Conservation (phyloP, 305 asterid species). For the Ajuga reptans region DNA sequence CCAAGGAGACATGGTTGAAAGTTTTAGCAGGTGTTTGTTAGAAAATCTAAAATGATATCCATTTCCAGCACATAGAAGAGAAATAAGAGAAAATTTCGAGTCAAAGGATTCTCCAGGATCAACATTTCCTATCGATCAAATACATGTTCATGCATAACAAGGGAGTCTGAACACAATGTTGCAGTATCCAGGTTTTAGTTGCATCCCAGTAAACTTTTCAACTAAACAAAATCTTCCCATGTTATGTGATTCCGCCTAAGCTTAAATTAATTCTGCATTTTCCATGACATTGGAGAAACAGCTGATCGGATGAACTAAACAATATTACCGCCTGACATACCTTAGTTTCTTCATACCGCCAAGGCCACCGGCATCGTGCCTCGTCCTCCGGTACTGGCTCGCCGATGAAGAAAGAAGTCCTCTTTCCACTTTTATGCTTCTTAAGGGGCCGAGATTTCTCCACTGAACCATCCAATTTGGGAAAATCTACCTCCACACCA, state of each 20-base stretch:
- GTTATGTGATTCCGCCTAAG: not conserved
- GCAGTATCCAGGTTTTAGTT: too few relatives aligned
- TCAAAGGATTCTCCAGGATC: too few relatives aligned
- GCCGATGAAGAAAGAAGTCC: constrained; percentile 31
- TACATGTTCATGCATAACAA: too few relatives aligned
- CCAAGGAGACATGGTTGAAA: too few relatives aligned
- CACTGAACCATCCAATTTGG: constrained; percentile 3
- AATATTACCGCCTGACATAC: constrained; percentile 20
- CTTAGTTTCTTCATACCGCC: constrained; percentile 34
- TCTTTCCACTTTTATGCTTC: constrained; percentile 27
- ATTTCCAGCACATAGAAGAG: too few relatives aligned
- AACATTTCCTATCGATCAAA: too few relatives aligned
- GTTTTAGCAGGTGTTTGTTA: too few relatives aligned
- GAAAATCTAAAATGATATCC: too few relatives aligned
- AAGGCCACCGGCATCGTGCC: constrained; percentile 42
- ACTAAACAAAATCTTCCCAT: not conserved
- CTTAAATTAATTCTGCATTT: not conserved
- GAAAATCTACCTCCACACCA: constrained; percentile 9
- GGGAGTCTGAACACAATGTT: too few relatives aligned
- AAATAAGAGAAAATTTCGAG: too few relatives aligned
- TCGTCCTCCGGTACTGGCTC: constrained; percentile 36
- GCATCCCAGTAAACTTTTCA: too few relatives aligned
- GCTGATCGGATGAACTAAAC: not conserved
- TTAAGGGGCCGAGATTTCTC: constrained; percentile 27
- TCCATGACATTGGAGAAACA: not conserved